These are phyloP conservation scores for Massarina eburnea DNA, from an alignment of 2,329 filamentous ascomycete genomes.

Conservation along the genomic window DNA sequence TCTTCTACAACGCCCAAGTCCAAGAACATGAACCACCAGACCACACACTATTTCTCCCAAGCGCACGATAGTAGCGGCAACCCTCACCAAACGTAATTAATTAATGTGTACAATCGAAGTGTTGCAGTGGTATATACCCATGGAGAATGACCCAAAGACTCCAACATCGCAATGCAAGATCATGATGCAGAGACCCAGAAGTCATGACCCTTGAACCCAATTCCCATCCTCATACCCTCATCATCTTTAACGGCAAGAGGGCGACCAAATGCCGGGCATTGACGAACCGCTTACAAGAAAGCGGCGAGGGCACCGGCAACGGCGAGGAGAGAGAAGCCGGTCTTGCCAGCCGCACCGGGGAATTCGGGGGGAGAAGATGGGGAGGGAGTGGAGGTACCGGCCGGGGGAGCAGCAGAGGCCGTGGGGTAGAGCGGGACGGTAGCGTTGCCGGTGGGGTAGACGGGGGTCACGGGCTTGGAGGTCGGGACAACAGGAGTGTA, in stretches of 20 bases:
- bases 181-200: conserved; percentile 31
- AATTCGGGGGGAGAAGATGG: conserved; percentile 40
- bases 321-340: conserved; percentile 55
- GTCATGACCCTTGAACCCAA: conserved; percentile 33
- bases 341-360: conserved; percentile 57
- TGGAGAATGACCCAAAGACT: conserved; percentile 25
- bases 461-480: conserved; percentile 10
- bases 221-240: conserved; percentile 15
- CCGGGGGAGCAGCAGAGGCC: conserved; percentile 19
- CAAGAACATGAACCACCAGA: conserved; percentile 40
- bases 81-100: conserved; percentile 37
- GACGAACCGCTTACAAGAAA: conserved; percentile 39
- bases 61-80: conserved; percentile 20
- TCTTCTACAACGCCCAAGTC: conserved; percentile 27
- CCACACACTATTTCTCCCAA: conserved; percentile 39
- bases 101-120: conserved; percentile 39
- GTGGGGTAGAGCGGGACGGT: conserved; percentile 21
- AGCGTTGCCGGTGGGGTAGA: conserved; percentile 21
- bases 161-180: conserved; percentile 36
- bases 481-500: conserved; percentile 5
- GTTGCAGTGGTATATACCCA: conserved; percentile 30
- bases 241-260: conserved; percentile 7
- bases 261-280: conserved; percentile 16
- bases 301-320: conserved; percentile 53
- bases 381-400: conserved; percentile 29